These are phyloP conservation scores for Cucurbita pepo DNA, from an alignment of 306 rosid species.

Conservation along the genomic window DNA sequence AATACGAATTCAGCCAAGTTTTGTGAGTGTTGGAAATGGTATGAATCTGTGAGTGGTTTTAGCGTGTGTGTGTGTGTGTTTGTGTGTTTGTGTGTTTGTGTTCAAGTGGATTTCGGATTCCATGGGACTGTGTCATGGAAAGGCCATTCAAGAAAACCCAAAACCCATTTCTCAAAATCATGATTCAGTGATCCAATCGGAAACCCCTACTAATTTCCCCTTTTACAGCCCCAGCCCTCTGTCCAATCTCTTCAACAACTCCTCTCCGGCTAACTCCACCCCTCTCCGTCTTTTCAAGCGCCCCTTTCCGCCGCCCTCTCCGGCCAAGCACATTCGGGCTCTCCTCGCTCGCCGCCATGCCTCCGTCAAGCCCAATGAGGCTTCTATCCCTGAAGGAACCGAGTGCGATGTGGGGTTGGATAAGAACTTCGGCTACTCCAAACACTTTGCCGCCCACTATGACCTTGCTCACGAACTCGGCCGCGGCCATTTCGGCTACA, in stretches of 20 bases:
- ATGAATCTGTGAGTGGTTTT: not conserved
- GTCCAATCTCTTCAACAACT: conserved; percentile 57
- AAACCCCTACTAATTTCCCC: conserved; percentile 28
- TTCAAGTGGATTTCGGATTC: conserved; percentile 4
- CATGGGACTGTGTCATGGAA: conserved; percentile 39
- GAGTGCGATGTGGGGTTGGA: conserved; percentile 74
- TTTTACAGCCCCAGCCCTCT: conserved; percentile 92
- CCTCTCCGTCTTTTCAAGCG: conserved; percentile 72
- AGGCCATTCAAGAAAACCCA: conserved; percentile 20
- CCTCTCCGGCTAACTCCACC: conserved; percentile 71
- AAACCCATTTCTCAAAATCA: conserved; percentile 3
- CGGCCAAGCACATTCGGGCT: conserved; percentile 88
- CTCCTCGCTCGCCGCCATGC: conserved; percentile 71
- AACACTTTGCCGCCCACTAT: conserved; percentile 40
- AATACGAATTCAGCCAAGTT: not conserved
- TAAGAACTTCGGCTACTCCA: conserved; percentile 63
- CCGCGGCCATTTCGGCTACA: conserved; percentile 93
- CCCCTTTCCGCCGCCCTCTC: conserved; percentile 92
- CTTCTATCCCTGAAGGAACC: conserved; percentile 80
- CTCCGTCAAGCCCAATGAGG: conserved; percentile 81
- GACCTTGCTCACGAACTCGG: conserved; percentile 82
- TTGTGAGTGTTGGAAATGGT: not conserved
- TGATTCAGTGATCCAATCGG: conserved; percentile 2
- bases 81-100: not conserved
- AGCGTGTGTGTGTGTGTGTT: not conserved